These are phyloP conservation scores for Pythium rishiriense DNA, from an alignment of 352 stramenopile species.

Conservation along the genomic window DNA sequence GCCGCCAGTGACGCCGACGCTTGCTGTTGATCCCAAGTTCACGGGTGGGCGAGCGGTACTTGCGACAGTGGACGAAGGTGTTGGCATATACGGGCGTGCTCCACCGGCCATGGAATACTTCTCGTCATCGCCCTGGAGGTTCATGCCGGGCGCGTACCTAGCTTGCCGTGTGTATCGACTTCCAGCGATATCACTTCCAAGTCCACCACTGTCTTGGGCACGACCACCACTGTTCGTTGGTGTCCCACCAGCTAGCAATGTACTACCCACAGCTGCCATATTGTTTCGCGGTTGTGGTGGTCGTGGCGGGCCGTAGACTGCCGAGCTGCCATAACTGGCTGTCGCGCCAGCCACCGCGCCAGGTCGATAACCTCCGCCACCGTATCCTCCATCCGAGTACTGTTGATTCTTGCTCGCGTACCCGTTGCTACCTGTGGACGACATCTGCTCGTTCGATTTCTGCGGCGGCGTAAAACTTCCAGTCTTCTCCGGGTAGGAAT, in stretches of 20 bases:
- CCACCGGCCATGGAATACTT: constrained; percentile 51
- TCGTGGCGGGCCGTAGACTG: constrained; percentile 43
- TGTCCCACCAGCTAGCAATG: constrained; percentile 55
- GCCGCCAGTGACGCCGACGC: constrained; percentile 45
- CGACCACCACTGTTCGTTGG: constrained; percentile 44
- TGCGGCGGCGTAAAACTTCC: constrained; percentile 61
- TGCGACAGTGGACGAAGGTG: constrained; percentile 24
- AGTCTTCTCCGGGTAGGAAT: constrained; percentile 37
- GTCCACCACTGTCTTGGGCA: constrained; percentile 47
- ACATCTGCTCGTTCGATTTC: constrained; percentile 42
- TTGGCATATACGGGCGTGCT: constrained; percentile 50
- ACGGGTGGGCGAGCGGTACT: constrained; percentile 15
- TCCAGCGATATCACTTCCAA: constrained; percentile 45
- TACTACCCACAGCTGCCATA: constrained; percentile 70
- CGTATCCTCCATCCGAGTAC: constrained; percentile 32
- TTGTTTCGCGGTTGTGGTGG: constrained; percentile 57
- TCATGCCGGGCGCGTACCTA: constrained; percentile 71
- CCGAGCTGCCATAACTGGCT: constrained; percentile 14
- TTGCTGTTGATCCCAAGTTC: constrained; percentile 38
- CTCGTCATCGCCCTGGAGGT: constrained; percentile 51
- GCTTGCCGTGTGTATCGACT: constrained; percentile 82
- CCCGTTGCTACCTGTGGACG: constrained; percentile 51
- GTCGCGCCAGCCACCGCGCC: constrained; percentile 14
- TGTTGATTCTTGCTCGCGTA: constrained; percentile 57
- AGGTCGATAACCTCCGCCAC: constrained; percentile 31